Base-by-base conservation (phyloP, 2,329 filamentous ascomycete species). In the Stemphylium beticola region DNA sequence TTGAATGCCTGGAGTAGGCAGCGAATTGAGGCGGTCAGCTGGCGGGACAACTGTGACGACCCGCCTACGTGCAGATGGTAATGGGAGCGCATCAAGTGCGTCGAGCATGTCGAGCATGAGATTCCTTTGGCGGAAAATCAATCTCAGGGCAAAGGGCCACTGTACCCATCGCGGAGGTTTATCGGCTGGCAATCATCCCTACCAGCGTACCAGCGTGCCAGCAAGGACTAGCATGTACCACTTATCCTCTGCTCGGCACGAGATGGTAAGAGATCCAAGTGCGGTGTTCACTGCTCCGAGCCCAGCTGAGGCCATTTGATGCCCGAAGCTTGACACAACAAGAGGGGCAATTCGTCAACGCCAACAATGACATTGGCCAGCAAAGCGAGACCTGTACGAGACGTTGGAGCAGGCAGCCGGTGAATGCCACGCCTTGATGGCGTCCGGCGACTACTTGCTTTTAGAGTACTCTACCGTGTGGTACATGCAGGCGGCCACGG, bases 21-120 rank as follows among this genome's bases (percentile, higher is more conserved):
- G 45, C 54, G 52, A 58, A 53, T 47, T 44, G 62, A 68, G 68
- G 69, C 68, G 69, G 68, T 73, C 68, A 72, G 66, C 61, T 43
- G 55, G 32, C 45, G 53, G 15, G 58, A 65, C 63, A 67, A 41
- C 63, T 57, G 49, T 49, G 52, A 49, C 38, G 55, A 58, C 53
- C 52, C 58, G 61, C 56, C 50, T 33, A 51, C 42, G 41, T 61
- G 61, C 61, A 62, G 53, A 8, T 31, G 60, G 51, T 36, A 57
- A 47, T 55, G 18, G 11, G 17, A 22, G 53, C 46, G 33, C 49
- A 61, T 43, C 24, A 36, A 52, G 51, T 41, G 17, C 26, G 49
- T 39, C 38, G 38, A 57, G 49, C 44, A 26, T 40, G 49, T 39
- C 39, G 55, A 42, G 48, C 54, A 59, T 64, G 60, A 63, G 56